Base-by-base conservation (phyloP, 257 asterid species). In the Rehmannia glutinosa region DNA sequence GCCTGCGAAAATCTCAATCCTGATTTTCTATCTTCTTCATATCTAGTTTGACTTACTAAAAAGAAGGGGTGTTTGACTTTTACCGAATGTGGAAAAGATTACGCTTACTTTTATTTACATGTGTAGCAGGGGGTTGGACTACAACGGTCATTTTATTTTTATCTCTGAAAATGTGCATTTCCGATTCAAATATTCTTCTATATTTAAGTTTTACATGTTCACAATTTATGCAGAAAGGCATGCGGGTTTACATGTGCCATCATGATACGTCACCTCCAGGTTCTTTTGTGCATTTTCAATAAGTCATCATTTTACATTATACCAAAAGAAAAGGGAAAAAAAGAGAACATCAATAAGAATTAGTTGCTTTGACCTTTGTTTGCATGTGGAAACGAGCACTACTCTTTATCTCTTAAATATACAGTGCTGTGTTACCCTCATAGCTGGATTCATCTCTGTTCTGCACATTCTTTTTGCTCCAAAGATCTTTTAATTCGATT, bases 251-350 rank as follows among this genome's bases (percentile, higher is more conserved):
- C 81, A 58, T 89, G 35, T 87, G 95, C 50, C 90, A 84, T 68
- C 98, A 78, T 47, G 89, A 92, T 57, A 87, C 98, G 12, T 75
- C 88, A 19, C 91, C 98, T 54, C 97, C 98, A 78, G 96, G 97
- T 90, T 64, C 68, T 27, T 77, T 68, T 71, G 15, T 69, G 17
- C 66, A 35, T 21, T 62, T 74, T 55, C 32, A 49, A 10, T 39
- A 39, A 16, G 23, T 47, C 73, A 39, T 27, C 27, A 9, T 11
- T 46, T 23, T 42, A 30, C 10, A 63, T 15, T 39, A 4, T 21
- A n/a, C n/a, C n/a, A n/a, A n/a, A n/a, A n/a, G n/a, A n/a, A n/a
- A n/a, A n/a, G 51, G 52, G 51, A 36, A 36, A 36, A 20, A 39
- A 6, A 33, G 2, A 33, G 25, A 33, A 46, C n/a, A 20, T 24